phyloP scores from a whole-genome alignment of 2,329 filamentous ascomycete species.

The Xenosphaeropsis pyriputrescens region DNA sequence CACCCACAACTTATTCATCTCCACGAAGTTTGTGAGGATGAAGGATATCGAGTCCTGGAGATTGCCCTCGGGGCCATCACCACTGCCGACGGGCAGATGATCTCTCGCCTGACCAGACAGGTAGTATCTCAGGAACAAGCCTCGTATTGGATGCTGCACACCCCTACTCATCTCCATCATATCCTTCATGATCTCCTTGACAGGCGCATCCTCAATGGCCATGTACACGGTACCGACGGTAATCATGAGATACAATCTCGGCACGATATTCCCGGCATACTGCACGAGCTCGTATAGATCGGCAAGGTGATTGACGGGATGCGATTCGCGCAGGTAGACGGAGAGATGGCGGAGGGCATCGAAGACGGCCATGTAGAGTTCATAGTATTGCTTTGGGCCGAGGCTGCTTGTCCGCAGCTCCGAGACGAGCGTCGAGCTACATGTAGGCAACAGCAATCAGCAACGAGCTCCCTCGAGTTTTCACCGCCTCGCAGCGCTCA shows the following conservation, averaged over 20 bases:
- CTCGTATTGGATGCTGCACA: conserved; percentile 91
- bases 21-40: conserved; percentile 94
- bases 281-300: conserved; percentile 96
- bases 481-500: conserved; percentile 3
- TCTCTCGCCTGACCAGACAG: conserved; percentile 90
- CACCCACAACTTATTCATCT: conserved; percentile 99
- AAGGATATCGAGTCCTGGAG: conserved; percentile 97
- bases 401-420: conserved; percentile 93
- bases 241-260: conserved; percentile 95
- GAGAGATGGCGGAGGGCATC: conserved; percentile 94
- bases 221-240: conserved; percentile 99
- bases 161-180: conserved; percentile 99
- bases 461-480: too few relatives aligned
- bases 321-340: conserved; percentile 90
- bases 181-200: conserved; percentile 99
- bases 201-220: conserved; percentile 92
- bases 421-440: conserved; percentile 92
- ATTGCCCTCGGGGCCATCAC: conserved; percentile 89
- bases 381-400: conserved; percentile 99
- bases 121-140: conserved; percentile 91
- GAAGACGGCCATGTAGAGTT: conserved; percentile 98
- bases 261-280: conserved; percentile 96
- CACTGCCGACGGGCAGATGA: conserved; percentile 63
- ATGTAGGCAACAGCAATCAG: conserved; percentile 9
- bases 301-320: conserved; percentile 93